These are phyloP conservation scores for Exserohilum turcica DNA, from an alignment of 2,329 filamentous ascomycete genomes.

Conservation along the genomic window DNA sequence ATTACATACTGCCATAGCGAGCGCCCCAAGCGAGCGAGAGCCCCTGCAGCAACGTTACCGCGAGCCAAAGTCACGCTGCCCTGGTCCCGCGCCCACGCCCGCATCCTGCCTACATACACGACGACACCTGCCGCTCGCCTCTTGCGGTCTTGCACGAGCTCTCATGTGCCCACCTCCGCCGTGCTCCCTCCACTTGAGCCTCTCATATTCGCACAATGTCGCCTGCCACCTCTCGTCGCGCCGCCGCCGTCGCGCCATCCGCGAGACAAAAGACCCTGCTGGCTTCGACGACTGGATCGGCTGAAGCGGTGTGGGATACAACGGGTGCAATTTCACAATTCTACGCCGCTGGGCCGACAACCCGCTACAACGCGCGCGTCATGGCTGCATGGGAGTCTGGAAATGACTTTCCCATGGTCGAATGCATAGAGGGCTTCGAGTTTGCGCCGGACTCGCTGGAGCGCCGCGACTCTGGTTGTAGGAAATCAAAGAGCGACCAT, in stretches of 20 bases:
- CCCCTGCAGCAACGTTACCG: slow-evolving; percentile 22
- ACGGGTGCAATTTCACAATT: slow-evolving; percentile 12
- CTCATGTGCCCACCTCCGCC: slow-evolving; percentile 47
- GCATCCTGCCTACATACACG: slow-evolving; percentile 1
- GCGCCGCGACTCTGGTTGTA: slow-evolving; percentile 27
- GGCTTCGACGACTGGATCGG: slow-evolving; percentile 43
- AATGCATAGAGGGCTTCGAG: slow-evolving; percentile 34
- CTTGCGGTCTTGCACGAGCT: slow-evolving; percentile 37
- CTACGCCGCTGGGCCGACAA: slow-evolving; percentile 16
- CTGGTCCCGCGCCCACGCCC: neutral
- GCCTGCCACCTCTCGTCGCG: slow-evolving; percentile 41
- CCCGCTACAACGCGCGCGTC: slow-evolving; percentile 21
- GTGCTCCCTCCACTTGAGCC: slow-evolving; percentile 44
- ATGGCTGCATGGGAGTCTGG: slow-evolving; percentile 30
- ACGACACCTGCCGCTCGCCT: slow-evolving; percentile 20
- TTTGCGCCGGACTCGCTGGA: slow-evolving; percentile 39
- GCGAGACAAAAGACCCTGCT: slow-evolving; percentile 43
- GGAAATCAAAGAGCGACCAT: slow-evolving; percentile 22
- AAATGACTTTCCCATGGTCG: slow-evolving; percentile 29
- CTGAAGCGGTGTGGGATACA: slow-evolving; percentile 29
- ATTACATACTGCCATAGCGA: too few species aligned
- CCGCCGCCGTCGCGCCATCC: slow-evolving; percentile 39
- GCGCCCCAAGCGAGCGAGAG: slow-evolving; percentile 23
- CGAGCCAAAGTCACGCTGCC: slow-evolving; percentile 22
- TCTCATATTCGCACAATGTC: slow-evolving; percentile 44